A percentile compares a stretch with the other conserved stretches of the same genome.
Conservation (phyloP, 441 rosid genomes). For the California macrophylla region DNA sequence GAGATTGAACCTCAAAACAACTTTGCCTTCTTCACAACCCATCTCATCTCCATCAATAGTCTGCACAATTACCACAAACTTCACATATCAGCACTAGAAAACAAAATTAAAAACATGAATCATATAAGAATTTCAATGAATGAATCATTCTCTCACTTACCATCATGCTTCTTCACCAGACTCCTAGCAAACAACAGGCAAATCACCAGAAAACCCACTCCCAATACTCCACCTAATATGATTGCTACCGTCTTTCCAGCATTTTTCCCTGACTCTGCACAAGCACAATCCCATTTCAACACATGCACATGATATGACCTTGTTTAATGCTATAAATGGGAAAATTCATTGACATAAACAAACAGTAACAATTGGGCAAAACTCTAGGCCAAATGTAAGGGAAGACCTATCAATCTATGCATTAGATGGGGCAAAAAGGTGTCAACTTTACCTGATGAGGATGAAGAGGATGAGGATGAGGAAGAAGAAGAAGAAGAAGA, state of each 20-base stretch:
- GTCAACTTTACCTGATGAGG: slow-evolving; percentile 31
- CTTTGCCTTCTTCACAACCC: background rate
- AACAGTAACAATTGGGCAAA: no score
- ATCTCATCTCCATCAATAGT: background rate
- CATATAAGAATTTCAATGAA: background rate
- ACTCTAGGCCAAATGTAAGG: no score
- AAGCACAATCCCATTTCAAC: no score
- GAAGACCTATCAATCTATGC: no score
- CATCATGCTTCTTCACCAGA: slow-evolving; percentile 74
- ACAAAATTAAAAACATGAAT: background rate
- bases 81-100: background rate
- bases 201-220: slow-evolving; percentile 74
- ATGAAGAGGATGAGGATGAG: slow-evolving; percentile 20
- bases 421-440: background rate
- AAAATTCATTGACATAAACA: no score
- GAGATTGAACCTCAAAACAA: background rate
- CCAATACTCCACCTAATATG: slow-evolving; percentile 91
- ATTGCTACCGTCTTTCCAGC: slow-evolving; percentile 93
- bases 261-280: slow-evolving; percentile 38
- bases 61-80: background rate
- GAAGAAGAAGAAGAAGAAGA: slow-evolving; percentile 15
- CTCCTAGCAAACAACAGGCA: slow-evolving; percentile 67
- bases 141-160: slow-evolving; percentile 24
- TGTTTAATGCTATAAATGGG: no score
- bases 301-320: no score